phyloP scores from a whole-genome alignment of 2,329 filamentous ascomycete genomes.

The Neobulgaria alba region DNA sequence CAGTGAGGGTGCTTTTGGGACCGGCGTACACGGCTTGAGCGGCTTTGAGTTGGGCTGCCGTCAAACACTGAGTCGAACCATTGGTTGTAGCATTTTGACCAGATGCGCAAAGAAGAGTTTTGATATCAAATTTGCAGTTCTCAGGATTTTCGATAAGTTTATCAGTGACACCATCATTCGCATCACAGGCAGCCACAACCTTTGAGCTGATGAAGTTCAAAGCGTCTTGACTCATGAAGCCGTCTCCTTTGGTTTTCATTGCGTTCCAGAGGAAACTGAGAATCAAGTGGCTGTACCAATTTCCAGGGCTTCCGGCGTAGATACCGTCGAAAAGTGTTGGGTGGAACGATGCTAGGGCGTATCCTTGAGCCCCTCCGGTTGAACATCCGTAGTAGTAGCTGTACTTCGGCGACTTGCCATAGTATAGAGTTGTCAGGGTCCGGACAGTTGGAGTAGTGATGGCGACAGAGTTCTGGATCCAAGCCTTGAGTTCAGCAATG shows the following conservation, averaged over 20 bases:
- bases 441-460: neutral
- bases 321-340: constrained; percentile 36
- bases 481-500: constrained; percentile 7
- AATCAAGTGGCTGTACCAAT: constrained; percentile 15
- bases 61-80: constrained; percentile 35
- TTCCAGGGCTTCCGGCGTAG: constrained; percentile 32
- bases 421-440: constrained; percentile 27
- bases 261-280: constrained; percentile 8
- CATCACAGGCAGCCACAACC: constrained; percentile 32
- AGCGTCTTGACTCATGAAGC: constrained; percentile 4
- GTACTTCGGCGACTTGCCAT: constrained; percentile 25
- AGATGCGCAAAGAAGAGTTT: constrained; percentile 14
- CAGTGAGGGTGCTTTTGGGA: constrained; percentile 33
- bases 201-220: constrained; percentile 22
- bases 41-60: constrained; percentile 34
- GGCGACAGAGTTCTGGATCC: constrained; percentile 10
- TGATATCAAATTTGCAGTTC: constrained; percentile 28
- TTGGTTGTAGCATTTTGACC: constrained; percentile 7
- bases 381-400: constrained; percentile 35
- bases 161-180: constrained; percentile 32
- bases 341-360: constrained; percentile 33
- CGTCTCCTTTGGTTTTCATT: constrained; percentile 8
- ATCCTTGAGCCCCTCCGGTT: constrained; percentile 35
- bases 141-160: constrained; percentile 33
- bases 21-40: constrained; percentile 41